Evolutionary conservation across 176 grass and related monocot genomes (phyloP).

Genomic region (Oryza officinalis): DNA sequence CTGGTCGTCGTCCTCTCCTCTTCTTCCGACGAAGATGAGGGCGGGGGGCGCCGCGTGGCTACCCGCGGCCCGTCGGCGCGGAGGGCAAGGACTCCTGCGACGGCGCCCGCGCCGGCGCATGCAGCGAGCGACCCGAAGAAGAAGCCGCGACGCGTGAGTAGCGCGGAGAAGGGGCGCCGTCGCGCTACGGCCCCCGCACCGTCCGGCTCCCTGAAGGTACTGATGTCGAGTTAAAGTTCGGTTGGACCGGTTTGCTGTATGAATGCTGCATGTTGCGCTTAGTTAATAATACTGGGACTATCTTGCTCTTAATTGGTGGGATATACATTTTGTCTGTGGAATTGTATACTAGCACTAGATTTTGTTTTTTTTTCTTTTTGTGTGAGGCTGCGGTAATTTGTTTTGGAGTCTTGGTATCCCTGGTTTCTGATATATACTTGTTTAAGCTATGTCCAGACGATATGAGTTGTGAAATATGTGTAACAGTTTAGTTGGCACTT

Average conservation of each 20-base stretch:
- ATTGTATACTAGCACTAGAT: background rate
- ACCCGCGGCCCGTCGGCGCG: slow-evolving; percentile 27
- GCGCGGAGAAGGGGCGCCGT: slow-evolving; percentile 35
- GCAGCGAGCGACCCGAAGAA: slow-evolving; percentile 35
- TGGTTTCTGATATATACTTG: background rate
- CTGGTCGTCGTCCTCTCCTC: slow-evolving; percentile 46
- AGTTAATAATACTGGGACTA: background rate
- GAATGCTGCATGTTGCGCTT: background rate
- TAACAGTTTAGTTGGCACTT: background rate
- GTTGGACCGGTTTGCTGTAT: background rate
- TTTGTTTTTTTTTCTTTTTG: background rate
- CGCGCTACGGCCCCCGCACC: background rate
- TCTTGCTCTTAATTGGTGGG: background rate
- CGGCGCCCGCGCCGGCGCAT: slow-evolving; percentile 11
- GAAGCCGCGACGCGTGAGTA: slow-evolving; percentile 39
- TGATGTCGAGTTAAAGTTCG: background rate
- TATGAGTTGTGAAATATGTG: background rate
- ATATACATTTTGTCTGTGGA: background rate
- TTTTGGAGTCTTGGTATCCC: background rate
- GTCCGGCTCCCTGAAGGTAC: slow-evolving; percentile 45
- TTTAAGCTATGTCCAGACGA: background rate
- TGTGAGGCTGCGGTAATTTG: background rate
- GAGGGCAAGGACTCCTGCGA: slow-evolving; percentile 35
- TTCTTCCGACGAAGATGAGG: slow-evolving; percentile 35
- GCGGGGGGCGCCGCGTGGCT: slow-evolving; percentile 12